A percentile compares a stretch with the other conserved stretches of the same genome.
Evolutionary conservation across 2,329 filamentous ascomycete genomes (phyloP).

Genomic region (Pseudogymnoascus verrucosus): DNA sequence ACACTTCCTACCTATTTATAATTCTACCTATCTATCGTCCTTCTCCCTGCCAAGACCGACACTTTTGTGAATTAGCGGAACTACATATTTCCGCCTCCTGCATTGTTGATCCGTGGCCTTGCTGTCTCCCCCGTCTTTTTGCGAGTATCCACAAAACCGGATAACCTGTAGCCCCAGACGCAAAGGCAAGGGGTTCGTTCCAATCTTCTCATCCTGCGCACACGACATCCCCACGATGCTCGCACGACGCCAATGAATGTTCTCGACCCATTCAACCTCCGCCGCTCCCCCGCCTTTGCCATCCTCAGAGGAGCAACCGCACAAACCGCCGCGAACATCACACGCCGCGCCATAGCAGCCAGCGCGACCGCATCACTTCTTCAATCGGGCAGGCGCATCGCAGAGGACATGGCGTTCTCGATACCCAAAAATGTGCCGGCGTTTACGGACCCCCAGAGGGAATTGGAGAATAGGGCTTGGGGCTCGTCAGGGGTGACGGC

Average conservation of each 20-base stretch:
- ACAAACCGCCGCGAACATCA: slow-evolving; percentile 37
- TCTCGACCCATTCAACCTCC: slow-evolving; percentile 30
- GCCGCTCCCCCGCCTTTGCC: slow-evolving; percentile 39
- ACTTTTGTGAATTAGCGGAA: not conserved
- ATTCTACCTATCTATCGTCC: not conserved
- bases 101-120: not conserved
- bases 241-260: slow-evolving; percentile 25
- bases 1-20: not conserved
- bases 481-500: slow-evolving; percentile 40
- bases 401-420: slow-evolving; percentile 53
- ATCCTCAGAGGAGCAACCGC: slow-evolving; percentile 42
- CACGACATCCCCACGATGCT: not conserved
- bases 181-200: not conserved
- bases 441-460: slow-evolving; percentile 56
- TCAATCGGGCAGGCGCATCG: slow-evolving; percentile 33
- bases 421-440: slow-evolving; percentile 63
- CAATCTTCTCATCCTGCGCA: not conserved
- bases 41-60: not conserved
- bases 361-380: slow-evolving; percentile 36
- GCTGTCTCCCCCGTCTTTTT: not conserved
- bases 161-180: not conserved
- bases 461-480: slow-evolving; percentile 61
- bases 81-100: slow-evolving; percentile 2
- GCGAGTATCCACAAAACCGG: slow-evolving; percentile 9
- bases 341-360: slow-evolving; percentile 42